phyloP scores from a whole-genome alignment of 176 grass and related monocot species.

The Olyra latifolia region DNA sequence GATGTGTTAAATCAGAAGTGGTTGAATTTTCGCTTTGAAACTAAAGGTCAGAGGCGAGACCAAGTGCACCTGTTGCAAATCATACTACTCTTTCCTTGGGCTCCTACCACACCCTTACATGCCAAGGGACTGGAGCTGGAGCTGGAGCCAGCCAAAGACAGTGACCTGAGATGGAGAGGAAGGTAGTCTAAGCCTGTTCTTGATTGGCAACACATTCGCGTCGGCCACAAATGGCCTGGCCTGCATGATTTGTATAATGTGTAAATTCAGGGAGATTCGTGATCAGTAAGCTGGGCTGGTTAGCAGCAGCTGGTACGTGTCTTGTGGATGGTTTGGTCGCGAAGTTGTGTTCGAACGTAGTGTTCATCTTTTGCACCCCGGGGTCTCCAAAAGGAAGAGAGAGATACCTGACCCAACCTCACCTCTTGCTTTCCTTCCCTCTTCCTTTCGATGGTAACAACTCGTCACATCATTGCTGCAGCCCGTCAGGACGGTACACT shows the following conservation, averaged over 20 bases:
- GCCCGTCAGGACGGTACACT: not conserved
- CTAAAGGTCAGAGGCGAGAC: slow-evolving; percentile 39
- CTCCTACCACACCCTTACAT: slow-evolving; percentile 31
- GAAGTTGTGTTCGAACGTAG: slow-evolving; percentile 23
- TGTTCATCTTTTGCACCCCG: slow-evolving; percentile 11
- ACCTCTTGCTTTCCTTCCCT: slow-evolving; percentile 28
- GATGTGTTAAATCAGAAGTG: slow-evolving; percentile 43
- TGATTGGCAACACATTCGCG: slow-evolving; percentile 33
- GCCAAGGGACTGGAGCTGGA: slow-evolving; percentile 46
- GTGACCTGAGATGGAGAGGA: slow-evolving; percentile 22
- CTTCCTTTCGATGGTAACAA: not conserved
- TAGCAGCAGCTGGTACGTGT: not conserved
- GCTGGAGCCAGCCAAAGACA: slow-evolving; percentile 16
- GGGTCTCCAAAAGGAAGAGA: slow-evolving; percentile 55
- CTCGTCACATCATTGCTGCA: not conserved
- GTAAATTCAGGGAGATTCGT: slow-evolving; percentile 11
- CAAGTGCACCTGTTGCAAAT: slow-evolving; percentile 30
- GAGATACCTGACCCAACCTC: slow-evolving; percentile 65
- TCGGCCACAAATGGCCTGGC: slow-evolving; percentile 16
- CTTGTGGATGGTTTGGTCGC: slow-evolving; percentile 34
- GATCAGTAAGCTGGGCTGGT: slow-evolving; percentile 34
- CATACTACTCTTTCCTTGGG: slow-evolving; percentile 42
- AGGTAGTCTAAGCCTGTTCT: not conserved
- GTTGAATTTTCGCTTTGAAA: slow-evolving; percentile 39
- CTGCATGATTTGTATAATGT: not conserved